Percentiles rank a stretch among this genome's conserved stretches.
phyloP scores from a whole-genome alignment of 176 grass and related monocot species.

The Tuctoria greenei region DNA sequence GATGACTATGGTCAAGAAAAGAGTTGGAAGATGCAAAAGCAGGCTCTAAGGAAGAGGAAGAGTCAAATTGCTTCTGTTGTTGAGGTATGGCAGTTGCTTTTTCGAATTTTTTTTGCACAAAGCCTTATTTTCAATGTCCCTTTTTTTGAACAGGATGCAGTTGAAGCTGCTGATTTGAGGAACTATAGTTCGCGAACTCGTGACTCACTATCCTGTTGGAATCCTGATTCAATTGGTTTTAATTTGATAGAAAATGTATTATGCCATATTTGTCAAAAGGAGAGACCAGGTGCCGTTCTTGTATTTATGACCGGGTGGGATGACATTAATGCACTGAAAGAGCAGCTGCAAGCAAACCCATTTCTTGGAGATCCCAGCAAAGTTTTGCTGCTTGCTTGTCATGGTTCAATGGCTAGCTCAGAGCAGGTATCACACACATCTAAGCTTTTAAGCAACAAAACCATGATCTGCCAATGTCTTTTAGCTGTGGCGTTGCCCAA shows the following conservation, averaged over 20 bases:
- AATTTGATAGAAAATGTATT: constrained; percentile 93
- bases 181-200: constrained; percentile 70
- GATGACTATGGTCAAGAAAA: constrained; percentile 99
- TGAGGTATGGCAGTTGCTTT: constrained; percentile 52
- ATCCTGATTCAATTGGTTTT: constrained; percentile 98
- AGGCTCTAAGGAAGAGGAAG: constrained; percentile 85
- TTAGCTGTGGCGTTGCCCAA: background rate
- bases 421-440: constrained; percentile 69
- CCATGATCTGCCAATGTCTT: background rate
- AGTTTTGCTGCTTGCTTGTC: constrained; percentile 93
- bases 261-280: constrained; percentile 91
- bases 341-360: constrained; percentile 90
- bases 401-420: constrained; percentile 92
- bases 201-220: constrained; percentile 92
- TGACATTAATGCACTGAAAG: constrained; percentile 96
- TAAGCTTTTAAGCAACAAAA: constrained; percentile 13
- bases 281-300: constrained; percentile 79
- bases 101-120: constrained; percentile 2
- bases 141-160: constrained; percentile 68
- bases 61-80: constrained; percentile 94
- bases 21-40: constrained; percentile 99
- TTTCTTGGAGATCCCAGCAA: constrained; percentile 86
- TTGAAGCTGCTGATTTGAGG: constrained; percentile 92
- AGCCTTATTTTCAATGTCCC: constrained; percentile 26
- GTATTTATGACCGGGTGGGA: constrained; percentile 99